Conservation (phyloP, 345 rosid species). For the Mangifera indica region DNA sequence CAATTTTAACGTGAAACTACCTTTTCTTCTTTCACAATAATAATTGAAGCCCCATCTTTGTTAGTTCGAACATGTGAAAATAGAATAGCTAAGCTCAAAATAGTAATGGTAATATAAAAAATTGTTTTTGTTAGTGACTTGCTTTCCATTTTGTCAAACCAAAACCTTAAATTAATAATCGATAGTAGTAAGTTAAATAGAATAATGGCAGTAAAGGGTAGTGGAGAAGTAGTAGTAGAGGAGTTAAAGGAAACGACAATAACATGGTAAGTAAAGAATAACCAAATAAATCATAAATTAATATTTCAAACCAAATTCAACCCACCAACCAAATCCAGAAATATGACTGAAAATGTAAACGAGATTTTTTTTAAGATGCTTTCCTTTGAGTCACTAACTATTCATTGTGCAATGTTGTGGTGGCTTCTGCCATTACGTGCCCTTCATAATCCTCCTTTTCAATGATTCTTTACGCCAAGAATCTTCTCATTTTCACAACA, state of each 20-base stretch:
- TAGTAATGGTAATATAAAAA: not conserved
- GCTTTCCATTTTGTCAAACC: not conserved
- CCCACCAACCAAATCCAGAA: slow-evolving; percentile 4
- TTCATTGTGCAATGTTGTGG: slow-evolving; percentile 4
- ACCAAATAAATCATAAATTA: not conserved
- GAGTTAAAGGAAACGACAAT: not conserved
- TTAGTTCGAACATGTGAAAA: not conserved
- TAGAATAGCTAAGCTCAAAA: not conserved
- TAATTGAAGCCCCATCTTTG: not conserved
- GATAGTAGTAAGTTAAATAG: no score
- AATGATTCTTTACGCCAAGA: slow-evolving; percentile 29
- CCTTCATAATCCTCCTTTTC: slow-evolving; percentile 17
- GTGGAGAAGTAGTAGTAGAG: slow-evolving; percentile 17
- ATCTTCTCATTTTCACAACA: slow-evolving; percentile 16
- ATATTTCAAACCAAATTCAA: not conserved
- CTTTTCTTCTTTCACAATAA: not conserved
- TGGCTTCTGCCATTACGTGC: slow-evolving; percentile 27
- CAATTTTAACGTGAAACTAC: not conserved
- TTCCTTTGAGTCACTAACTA: slow-evolving; percentile 26
- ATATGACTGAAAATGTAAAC: not conserved
- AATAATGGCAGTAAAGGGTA: not conserved
- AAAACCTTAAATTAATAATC: not conserved
- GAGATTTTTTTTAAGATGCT: slow-evolving; percentile 27
- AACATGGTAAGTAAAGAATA: not conserved
- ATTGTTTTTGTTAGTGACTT: not conserved